Conservation (phyloP, 2,329 filamentous ascomycete genomes). For the Cercospora sesami region DNA sequence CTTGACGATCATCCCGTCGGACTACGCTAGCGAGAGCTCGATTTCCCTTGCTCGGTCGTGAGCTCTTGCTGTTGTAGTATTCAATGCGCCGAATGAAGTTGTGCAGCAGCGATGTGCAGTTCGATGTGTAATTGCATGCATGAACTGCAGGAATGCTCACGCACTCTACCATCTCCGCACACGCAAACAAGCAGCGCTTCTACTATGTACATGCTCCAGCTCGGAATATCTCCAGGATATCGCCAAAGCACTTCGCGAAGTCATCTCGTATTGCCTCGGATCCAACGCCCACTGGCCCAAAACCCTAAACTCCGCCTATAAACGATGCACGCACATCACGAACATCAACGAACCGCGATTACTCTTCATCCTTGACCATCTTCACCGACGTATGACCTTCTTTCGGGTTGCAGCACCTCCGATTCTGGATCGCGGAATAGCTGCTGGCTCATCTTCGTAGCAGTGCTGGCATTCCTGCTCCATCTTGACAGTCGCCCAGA, state of each 20-base stretch:
- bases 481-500: slow-evolving; percentile 42
- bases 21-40: not conserved
- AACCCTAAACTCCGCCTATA: not conserved
- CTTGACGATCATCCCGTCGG: not conserved
- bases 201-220: not conserved
- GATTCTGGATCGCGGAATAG: slow-evolving; percentile 20
- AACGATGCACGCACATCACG: not conserved
- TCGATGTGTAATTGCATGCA: not conserved
- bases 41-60: not conserved
- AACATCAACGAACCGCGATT: not conserved
- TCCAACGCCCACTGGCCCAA: not conserved
- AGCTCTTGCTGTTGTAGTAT: not conserved
- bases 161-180: not conserved
- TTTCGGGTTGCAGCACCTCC: slow-evolving; percentile 21
- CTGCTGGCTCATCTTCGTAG: slow-evolving; percentile 25
- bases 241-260: not conserved
- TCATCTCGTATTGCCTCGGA: not conserved
- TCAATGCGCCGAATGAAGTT: not conserved
- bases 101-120: not conserved
- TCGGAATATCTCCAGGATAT: not conserved
- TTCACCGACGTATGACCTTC: slow-evolving; percentile 24
- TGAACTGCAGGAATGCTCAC: not conserved
- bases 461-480: slow-evolving; percentile 38
- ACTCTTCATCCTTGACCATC: not conserved
- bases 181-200: not conserved